A percentile compares a stretch with the other conserved stretches of the same genome.
phyloP scores from a whole-genome alignment of 2,329 filamentous ascomycete species.

The Colletotrichum noveboracense region DNA sequence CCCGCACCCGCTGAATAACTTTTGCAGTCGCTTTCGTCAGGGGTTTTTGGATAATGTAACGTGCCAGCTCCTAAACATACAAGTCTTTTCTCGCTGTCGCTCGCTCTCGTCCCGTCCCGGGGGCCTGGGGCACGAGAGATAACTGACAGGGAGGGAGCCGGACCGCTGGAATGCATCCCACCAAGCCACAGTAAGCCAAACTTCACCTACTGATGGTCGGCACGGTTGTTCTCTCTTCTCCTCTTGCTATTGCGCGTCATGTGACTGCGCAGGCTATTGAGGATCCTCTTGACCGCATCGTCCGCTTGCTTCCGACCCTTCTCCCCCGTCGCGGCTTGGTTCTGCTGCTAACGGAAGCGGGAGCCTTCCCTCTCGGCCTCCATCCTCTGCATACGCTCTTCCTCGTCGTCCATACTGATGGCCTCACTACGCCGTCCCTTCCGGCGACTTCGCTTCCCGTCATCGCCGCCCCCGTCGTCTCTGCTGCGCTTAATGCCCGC shows the following conservation, averaged over 20 bases:
- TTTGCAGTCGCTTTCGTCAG: neutral
- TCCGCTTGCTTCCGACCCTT: neutral
- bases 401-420: constrained; percentile 50
- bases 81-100: neutral
- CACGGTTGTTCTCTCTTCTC: neutral
- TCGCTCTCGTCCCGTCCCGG: neutral
- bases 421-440: constrained; percentile 56
- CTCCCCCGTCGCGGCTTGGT: neutral
- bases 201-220: neutral
- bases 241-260: neutral
- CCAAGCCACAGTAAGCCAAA: neutral
- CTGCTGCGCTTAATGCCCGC: constrained; percentile 55
- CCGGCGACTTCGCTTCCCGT: constrained; percentile 43
- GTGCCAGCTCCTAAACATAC: neutral
- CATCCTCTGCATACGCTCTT: constrained; percentile 59
- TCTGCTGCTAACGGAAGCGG: constrained; percentile 46
- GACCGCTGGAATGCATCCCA: neutral
- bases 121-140: neutral
- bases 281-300: neutral
- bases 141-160: neutral
- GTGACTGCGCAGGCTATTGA: neutral
- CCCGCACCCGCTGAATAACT: neutral
- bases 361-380: constrained; percentile 65
- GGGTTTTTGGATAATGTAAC: neutral
- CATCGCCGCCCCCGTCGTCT: constrained; percentile 42